Evolutionary conservation across 169 alveolate species (phyloP).

Genomic region (Ichthyophthirius multifiliis): DNA sequence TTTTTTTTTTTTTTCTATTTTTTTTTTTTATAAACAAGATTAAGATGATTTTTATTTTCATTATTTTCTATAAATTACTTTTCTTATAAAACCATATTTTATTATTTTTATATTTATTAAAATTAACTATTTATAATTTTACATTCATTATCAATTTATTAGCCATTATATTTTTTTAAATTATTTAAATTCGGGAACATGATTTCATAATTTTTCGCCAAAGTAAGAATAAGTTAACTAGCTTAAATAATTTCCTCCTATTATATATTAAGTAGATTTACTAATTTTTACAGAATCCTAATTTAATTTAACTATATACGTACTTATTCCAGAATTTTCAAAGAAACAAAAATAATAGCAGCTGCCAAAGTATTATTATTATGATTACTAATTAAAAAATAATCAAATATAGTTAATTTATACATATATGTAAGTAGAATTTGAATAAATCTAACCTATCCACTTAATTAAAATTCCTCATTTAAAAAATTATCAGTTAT

Average conservation of each 20-base stretch:
- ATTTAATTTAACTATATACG: slow-evolving; percentile 41
- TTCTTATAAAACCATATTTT: too few species aligned
- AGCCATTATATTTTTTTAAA: slow-evolving; percentile 35
- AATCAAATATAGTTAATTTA: slow-evolving; percentile 57
- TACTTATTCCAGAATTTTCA: slow-evolving; percentile 34
- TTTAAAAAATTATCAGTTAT: background rate
- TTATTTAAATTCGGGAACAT: slow-evolving; percentile 23
- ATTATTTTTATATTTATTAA: too few species aligned
- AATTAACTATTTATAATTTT: too few species aligned
- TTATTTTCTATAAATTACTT: too few species aligned
- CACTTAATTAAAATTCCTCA: too few species aligned
- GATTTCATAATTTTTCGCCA: slow-evolving; percentile 45
- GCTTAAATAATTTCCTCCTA: slow-evolving; percentile 33
- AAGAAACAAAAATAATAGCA: slow-evolving; percentile 50
- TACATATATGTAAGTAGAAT: slow-evolving; percentile 25
- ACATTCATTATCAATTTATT: too few species aligned
- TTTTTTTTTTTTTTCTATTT: too few species aligned
- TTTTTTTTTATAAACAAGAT: too few species aligned
- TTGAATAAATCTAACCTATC: background rate
- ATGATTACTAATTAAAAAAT: slow-evolving; percentile 41
- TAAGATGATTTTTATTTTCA: too few species aligned
- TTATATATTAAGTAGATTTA: slow-evolving; percentile 24
- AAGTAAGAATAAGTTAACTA: slow-evolving; percentile 34
- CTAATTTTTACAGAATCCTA: slow-evolving; percentile 22
- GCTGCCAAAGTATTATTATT: slow-evolving; percentile 51